Evolutionary conservation across 2,329 filamentous ascomycete genomes (phyloP).

Genomic region (Capronia coronata): DNA sequence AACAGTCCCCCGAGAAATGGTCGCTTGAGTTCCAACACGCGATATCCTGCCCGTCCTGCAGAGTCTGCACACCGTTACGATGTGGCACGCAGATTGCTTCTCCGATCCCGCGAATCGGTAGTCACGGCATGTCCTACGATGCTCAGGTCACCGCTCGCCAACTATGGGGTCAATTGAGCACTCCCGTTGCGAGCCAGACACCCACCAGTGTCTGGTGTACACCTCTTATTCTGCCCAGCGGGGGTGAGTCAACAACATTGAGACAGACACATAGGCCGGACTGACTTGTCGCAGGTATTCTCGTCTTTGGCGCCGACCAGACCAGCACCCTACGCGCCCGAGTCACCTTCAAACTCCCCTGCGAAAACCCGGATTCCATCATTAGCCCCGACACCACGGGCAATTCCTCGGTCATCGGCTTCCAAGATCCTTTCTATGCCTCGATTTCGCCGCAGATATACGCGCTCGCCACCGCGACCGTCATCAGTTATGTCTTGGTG

Average conservation of each 20-base stretch:
- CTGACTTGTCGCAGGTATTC: constrained; percentile 29
- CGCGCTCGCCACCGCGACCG: constrained; percentile 82
- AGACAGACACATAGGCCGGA: no score
- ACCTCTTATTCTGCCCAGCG: constrained; percentile 55
- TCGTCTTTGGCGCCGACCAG: constrained; percentile 39
- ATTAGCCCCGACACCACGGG: constrained; percentile 29
- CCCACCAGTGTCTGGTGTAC: constrained; percentile 48
- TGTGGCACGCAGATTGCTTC: constrained; percentile 8
- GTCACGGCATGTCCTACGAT: constrained; percentile 23
- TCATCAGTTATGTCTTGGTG: constrained; percentile 84
- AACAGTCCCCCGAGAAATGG: background rate
- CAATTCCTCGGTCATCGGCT: constrained; percentile 54
- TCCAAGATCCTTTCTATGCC: constrained; percentile 83
- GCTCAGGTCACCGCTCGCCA: constrained; percentile 25
- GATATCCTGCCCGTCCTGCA: constrained; percentile 22
- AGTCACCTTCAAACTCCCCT: constrained; percentile 46
- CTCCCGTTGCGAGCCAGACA: constrained; percentile 32
- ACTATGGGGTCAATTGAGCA: constrained; percentile 26
- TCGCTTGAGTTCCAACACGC: constrained; percentile 10
- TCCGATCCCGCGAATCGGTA: constrained; percentile 13
- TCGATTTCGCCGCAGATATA: constrained; percentile 91
- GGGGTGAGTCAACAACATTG: constrained; percentile 41
- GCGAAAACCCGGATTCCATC: constrained; percentile 37
- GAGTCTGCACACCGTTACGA: constrained; percentile 10
- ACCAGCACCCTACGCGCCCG: constrained; percentile 43